Conservation (phyloP, 495 filamentous ascomycete genomes). For the Podospora appendiculata region DNA sequence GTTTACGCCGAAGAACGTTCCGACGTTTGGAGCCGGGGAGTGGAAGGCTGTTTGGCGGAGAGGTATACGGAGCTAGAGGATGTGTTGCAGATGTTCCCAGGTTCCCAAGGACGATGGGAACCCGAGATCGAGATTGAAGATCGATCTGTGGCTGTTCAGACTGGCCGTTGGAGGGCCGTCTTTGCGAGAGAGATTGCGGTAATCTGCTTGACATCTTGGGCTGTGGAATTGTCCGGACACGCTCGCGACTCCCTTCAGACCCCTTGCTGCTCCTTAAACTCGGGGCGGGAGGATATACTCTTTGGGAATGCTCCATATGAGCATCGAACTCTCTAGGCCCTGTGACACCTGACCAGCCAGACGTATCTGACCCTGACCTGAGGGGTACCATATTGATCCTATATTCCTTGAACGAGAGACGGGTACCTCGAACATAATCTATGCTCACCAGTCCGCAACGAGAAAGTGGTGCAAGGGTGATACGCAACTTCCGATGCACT, state of each 20-base stretch:
- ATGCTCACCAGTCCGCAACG: slow-evolving; percentile 6
- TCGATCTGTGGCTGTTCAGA: slow-evolving; percentile 17
- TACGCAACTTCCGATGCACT: slow-evolving; percentile 4
- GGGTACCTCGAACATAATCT: slow-evolving; percentile 17
- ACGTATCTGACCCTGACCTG: slow-evolving; percentile 13
- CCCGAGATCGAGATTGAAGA: slow-evolving; percentile 25
- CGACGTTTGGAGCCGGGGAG: slow-evolving; percentile 20
- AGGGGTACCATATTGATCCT: slow-evolving; percentile 21
- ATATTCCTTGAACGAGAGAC: slow-evolving; percentile 10
- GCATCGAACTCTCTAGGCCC: slow-evolving; percentile 8
- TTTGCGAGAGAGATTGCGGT: slow-evolving; percentile 23
- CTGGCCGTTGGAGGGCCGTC: slow-evolving; percentile 18
- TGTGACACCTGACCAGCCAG: slow-evolving; percentile 12
- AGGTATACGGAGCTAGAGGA: slow-evolving; percentile 1
- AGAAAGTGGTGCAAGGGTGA: slow-evolving; percentile 4
- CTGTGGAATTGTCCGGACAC: slow-evolving; percentile 20
- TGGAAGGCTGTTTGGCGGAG: slow-evolving; percentile 13
- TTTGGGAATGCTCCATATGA: slow-evolving; percentile 4
- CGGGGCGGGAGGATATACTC: slow-evolving; percentile 7
- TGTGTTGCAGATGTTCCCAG: slow-evolving; percentile 6
- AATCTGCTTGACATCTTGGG: slow-evolving; percentile 25
- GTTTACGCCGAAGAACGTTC: slow-evolving; percentile 39
- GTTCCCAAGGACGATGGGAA: slow-evolving; percentile 11
- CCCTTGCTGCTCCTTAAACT: slow-evolving; percentile 16
- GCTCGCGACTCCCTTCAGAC: slow-evolving; percentile 15